Conservation (phyloP, 2,329 filamentous ascomycete species). For the Colletotrichum neosansevieriae region DNA sequence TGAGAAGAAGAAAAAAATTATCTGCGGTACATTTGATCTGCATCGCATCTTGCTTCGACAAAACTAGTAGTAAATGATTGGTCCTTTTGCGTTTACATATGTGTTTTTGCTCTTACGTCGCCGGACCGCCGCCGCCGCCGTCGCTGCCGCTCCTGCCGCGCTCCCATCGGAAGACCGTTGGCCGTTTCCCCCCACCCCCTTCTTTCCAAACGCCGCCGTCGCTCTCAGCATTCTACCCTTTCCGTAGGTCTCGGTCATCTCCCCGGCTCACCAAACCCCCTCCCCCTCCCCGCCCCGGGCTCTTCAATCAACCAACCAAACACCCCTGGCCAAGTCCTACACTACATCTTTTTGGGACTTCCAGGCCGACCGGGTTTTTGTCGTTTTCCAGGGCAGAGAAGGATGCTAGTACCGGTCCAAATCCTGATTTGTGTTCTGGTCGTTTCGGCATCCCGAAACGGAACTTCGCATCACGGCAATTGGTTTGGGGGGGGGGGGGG, state of each 20-base stretch:
- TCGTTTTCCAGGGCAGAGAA: slow-evolving; percentile 1
- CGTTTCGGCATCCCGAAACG: neutral
- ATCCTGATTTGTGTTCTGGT: slow-evolving; percentile 1
- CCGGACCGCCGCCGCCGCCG: slow-evolving; percentile 12
- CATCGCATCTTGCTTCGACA: neutral
- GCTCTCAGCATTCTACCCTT: slow-evolving; percentile 28
- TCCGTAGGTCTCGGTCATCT: slow-evolving; percentile 23
- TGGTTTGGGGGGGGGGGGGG: neutral
- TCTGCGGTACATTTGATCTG: neutral
- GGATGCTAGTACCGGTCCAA: neutral
- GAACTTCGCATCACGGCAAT: neutral
- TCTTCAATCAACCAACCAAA: neutral
- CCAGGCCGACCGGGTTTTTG: too few relatives aligned
- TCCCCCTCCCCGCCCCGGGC: too few relatives aligned
- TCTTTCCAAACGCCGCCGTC: neutral
- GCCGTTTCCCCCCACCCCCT: neutral
- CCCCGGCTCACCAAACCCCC: slow-evolving; percentile 6
- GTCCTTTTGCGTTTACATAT: too few relatives aligned
- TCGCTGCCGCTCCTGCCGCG: slow-evolving; percentile 20
- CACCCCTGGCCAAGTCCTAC: neutral
- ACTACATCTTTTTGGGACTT: too few relatives aligned
- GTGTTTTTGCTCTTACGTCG: neutral
- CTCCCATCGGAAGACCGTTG: slow-evolving; percentile 1
- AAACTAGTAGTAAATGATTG: too few relatives aligned
- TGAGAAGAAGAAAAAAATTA: neutral